phyloP scores from a whole-genome alignment of 176 grass and related monocot genomes.

The Musa troglodytarum region DNA sequence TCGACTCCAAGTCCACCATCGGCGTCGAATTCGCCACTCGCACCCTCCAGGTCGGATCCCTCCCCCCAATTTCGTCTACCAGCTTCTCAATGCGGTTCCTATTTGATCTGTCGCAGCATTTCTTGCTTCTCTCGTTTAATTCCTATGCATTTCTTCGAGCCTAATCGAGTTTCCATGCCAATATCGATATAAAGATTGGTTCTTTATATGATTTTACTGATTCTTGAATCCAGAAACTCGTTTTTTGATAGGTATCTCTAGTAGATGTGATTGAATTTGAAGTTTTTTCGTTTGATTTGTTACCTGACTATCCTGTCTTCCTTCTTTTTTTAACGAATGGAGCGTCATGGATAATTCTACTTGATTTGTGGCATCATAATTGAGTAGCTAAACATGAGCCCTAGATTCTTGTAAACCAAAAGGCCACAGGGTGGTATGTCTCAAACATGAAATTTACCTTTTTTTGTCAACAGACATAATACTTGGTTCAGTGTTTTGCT shows the following conservation, averaged over 20 bases:
- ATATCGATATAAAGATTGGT: no score
- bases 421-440: neutral
- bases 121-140: neutral
- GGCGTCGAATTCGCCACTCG: conserved; percentile 12
- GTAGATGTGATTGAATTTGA: no score
- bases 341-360: neutral
- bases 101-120: neutral
- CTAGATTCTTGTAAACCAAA: neutral
- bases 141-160: no score
- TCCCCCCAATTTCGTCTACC: neutral
- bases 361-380: neutral
- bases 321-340: neutral
- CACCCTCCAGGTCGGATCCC: neutral
- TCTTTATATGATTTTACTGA: no score
- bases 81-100: neutral
- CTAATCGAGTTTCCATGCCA: no score
- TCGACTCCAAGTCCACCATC: conserved; percentile 14
- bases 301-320: no score
- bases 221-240: no score
- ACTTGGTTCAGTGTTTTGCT: no score
- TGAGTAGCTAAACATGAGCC: neutral
- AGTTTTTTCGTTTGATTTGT: no score
- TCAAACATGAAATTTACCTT: no score
- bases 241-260: no score
- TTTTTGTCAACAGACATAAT: no score